Percentiles rank a stretch among this genome's conserved stretches.
These are phyloP conservation scores for Eutrema heterophyllum DNA, from an alignment of 345 rosid genomes.

Conservation along the genomic window DNA sequence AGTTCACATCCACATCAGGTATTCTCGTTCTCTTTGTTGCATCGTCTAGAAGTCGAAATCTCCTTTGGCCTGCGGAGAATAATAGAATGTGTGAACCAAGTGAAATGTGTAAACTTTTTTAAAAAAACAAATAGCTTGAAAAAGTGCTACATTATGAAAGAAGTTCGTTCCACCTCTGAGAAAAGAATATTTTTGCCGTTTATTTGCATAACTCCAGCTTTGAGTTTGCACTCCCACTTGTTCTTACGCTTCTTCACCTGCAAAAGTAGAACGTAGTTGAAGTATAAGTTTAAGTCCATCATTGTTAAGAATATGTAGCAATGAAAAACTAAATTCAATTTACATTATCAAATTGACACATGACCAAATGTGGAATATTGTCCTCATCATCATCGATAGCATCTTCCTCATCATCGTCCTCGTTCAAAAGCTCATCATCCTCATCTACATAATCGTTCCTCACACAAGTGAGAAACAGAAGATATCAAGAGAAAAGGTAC, in stretches of 20 bases:
- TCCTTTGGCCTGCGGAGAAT: slow-evolving; percentile 14
- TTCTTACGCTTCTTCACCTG: slow-evolving; percentile 19
- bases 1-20: not conserved
- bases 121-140: not conserved
- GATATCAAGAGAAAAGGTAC: not conserved
- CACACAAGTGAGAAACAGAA: not conserved
- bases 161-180: not conserved
- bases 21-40: not conserved
- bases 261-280: not conserved
- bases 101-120: not conserved
- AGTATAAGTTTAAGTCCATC: not conserved
- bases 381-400: not conserved
- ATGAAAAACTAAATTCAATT: not conserved
- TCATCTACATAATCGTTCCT: not conserved
- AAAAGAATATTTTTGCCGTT: not conserved
- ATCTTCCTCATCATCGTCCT: slow-evolving; percentile 15
- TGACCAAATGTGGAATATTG: not conserved
- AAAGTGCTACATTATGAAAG: not conserved
- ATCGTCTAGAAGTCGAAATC: slow-evolving; percentile 10
- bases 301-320: not conserved
- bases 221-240: slow-evolving; percentile 5
- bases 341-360: slow-evolving; percentile 17
- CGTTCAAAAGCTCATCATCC: slow-evolving; percentile 15
- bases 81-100: not conserved
- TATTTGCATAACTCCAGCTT: not conserved